Conservation (phyloP, 129 eudicot species). For the Flaveria bidentis region DNA sequence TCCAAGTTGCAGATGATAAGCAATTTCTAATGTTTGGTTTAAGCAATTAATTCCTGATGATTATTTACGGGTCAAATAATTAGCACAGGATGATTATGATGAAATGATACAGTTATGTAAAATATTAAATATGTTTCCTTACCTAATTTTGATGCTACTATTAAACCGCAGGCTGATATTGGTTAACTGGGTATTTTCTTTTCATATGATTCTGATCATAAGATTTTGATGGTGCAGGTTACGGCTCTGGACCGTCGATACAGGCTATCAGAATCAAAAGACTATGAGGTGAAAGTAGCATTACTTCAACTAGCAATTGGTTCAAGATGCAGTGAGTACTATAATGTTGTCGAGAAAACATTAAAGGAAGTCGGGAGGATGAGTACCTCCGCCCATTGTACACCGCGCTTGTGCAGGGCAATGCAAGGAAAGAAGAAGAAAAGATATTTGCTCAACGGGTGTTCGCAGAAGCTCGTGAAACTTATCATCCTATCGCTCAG, state of each 20-base stretch:
- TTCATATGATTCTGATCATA: neutral
- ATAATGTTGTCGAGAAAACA: constrained; percentile 84
- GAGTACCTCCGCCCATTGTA: constrained; percentile 91
- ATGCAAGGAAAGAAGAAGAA: constrained; percentile 67
- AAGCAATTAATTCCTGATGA: neutral
- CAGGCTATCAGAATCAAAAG: constrained; percentile 83
- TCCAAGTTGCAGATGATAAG: neutral
- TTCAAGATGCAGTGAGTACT: constrained; percentile 68
- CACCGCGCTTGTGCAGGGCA: constrained; percentile 76
- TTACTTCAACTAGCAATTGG: constrained; percentile 81
- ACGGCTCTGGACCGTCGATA: constrained; percentile 73
- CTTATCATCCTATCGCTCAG: constrained; percentile 94
- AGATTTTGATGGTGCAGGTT: constrained; percentile 47
- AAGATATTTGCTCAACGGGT: constrained; percentile 82
- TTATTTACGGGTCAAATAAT: neutral
- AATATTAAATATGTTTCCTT: neutral
- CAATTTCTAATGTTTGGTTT: neutral
- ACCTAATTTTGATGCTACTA: too few relatives aligned
- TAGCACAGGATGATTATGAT: neutral
- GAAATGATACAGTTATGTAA: neutral
- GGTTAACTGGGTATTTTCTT: neutral
- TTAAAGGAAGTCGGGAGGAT: constrained; percentile 95
- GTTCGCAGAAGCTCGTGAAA: constrained; percentile 74
- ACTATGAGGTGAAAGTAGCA: constrained; percentile 92
- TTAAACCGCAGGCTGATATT: too few relatives aligned